A percentile compares a stretch with the other conserved stretches of the same genome.
These are phyloP conservation scores for Simplicillium aogashimaense DNA, from an alignment of 2,329 filamentous ascomycete species.

Conservation along the genomic window DNA sequence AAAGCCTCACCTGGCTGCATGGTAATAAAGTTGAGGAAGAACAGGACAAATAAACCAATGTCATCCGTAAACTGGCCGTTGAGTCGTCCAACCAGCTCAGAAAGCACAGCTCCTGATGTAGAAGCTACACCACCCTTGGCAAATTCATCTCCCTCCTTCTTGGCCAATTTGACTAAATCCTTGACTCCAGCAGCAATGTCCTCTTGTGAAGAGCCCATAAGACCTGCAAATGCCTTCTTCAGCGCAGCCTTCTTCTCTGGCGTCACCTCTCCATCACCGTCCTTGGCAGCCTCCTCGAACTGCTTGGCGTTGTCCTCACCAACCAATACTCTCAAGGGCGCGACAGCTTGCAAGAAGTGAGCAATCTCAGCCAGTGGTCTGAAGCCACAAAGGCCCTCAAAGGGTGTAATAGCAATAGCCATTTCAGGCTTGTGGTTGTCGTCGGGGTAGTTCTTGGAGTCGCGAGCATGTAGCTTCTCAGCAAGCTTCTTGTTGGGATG, in stretches of 20 bases:
- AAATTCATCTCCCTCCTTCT: conserved; percentile 60
- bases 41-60: conserved; percentile 88
- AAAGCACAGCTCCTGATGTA: conserved; percentile 58
- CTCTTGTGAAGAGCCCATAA: conserved; percentile 70
- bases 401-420: conserved; percentile 94
- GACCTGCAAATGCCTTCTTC: conserved; percentile 60
- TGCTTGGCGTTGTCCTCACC: conserved; percentile 51
- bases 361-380: conserved; percentile 76
- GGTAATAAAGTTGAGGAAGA: conserved; percentile 94
- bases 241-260: conserved; percentile 69
- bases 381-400: conserved; percentile 94
- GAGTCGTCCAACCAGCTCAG: conserved; percentile 67
- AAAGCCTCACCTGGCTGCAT: conserved; percentile 85
- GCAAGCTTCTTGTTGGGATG: conserved; percentile 91
- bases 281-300: conserved; percentile 41
- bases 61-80: conserved; percentile 80
- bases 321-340: conserved; percentile 54
- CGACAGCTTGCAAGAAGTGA: conserved; percentile 60
- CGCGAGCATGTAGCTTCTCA: conserved; percentile 73
- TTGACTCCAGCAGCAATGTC: conserved; percentile 45
- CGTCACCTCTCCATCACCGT: conserved; percentile 27
- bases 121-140: conserved; percentile 62
- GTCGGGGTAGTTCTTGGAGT: conserved; percentile 93
- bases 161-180: conserved; percentile 61
- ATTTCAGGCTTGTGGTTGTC: conserved; percentile 99